Evolutionary conservation across 2,329 filamentous ascomycete species (phyloP).

Genomic region (Scedosporium minutisporum): DNA sequence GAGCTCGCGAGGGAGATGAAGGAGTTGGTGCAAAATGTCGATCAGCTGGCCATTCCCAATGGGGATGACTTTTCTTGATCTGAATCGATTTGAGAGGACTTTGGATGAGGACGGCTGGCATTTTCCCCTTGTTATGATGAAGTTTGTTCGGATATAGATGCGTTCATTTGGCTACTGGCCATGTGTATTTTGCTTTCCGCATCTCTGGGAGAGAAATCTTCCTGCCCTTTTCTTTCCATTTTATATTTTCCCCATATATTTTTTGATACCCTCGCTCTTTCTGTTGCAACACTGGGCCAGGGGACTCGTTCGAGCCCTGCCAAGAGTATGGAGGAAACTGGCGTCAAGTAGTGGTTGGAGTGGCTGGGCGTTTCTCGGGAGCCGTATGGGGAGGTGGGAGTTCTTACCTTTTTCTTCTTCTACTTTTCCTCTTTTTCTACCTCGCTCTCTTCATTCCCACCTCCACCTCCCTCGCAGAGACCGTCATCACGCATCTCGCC

Average conservation of each 20-base stretch:
- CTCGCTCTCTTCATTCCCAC: too few relatives aligned
- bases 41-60: conserved; percentile 23
- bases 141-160: not conserved
- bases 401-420: too few relatives aligned
- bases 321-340: not conserved
- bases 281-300: not conserved
- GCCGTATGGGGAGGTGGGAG: too few relatives aligned
- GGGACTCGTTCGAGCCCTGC: not conserved
- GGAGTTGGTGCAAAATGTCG: conserved; percentile 47
- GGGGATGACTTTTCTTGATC: conserved; percentile 38
- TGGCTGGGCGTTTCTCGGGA: not conserved
- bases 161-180: not conserved
- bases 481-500: too few relatives aligned
- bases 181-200: not conserved
- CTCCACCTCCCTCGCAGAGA: too few relatives aligned
- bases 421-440: too few relatives aligned
- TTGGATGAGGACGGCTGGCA: conserved; percentile 10
- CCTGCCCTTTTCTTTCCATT: not conserved
- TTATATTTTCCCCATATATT: not conserved
- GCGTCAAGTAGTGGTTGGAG: not conserved
- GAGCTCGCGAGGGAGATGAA: conserved; percentile 76
- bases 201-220: not conserved
- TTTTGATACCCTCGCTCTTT: not conserved
- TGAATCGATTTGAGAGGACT: not conserved
- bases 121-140: not conserved